Evolutionary conservation across 305 asterid species (phyloP).

Genomic region (Solanum hybrid): DNA sequence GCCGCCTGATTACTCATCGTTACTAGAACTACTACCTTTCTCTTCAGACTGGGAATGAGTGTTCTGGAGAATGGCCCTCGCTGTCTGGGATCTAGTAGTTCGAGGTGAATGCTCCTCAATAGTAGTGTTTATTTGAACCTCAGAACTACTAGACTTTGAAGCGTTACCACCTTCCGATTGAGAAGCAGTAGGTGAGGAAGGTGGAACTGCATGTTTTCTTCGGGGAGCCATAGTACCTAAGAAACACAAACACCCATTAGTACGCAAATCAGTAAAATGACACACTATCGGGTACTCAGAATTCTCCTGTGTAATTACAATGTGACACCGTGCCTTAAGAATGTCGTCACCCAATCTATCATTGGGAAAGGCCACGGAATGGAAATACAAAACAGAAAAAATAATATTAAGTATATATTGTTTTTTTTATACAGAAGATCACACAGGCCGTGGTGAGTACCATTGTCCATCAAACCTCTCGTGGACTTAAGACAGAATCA

Average conservation of each 20-base stretch:
- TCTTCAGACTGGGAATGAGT: not conserved
- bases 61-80: not conserved
- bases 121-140: not conserved
- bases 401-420: no score
- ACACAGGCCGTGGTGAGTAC: not conserved
- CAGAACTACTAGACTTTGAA: not conserved
- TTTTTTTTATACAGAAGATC: not conserved
- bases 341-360: not conserved
- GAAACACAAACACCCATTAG: not conserved
- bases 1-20: not conserved
- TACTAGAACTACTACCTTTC: not conserved
- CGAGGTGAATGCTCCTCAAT: no score
- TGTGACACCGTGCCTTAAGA: not conserved
- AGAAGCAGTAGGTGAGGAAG: not conserved
- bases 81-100: not conserved
- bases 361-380: not conserved
- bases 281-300: not conserved
- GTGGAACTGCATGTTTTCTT: not conserved
- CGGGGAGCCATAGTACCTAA: not conserved
- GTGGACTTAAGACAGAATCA: not conserved
- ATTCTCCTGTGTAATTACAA: not conserved
- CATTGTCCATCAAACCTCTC: not conserved
- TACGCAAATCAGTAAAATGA: not conserved
- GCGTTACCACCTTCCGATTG: not conserved
- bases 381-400: no score